These are phyloP conservation scores for Colletotrichum chlorophyti DNA, from an alignment of 2,329 filamentous ascomycete genomes.

Conservation along the genomic window DNA sequence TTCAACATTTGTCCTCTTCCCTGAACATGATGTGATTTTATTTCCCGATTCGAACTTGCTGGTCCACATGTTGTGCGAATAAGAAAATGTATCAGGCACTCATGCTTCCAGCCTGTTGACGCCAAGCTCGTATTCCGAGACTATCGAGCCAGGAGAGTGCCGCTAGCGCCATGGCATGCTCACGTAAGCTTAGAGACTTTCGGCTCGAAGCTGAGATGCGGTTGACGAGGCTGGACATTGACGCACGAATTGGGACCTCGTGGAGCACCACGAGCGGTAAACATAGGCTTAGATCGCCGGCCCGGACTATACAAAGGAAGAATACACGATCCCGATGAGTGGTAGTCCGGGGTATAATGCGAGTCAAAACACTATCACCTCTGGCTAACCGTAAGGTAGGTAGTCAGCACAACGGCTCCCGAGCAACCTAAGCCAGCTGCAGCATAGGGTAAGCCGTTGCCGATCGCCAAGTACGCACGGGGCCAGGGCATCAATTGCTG, in stretches of 20 bases:
- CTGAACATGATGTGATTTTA: no score
- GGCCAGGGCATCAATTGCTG: slow-evolving; percentile 6
- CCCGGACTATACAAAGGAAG: not conserved
- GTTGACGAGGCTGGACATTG: not conserved
- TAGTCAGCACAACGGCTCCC: not conserved
- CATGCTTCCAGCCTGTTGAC: not conserved
- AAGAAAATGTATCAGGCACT: not conserved
- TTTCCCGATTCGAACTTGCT: no score
- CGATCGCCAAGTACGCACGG: slow-evolving; percentile 12
- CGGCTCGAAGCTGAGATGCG: not conserved
- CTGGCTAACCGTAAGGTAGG: not conserved
- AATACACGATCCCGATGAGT: not conserved
- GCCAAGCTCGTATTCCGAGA: slow-evolving; percentile 19
- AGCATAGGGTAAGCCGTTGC: slow-evolving; percentile 1
- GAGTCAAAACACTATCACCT: not conserved
- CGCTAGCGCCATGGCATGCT: slow-evolving; percentile 18
- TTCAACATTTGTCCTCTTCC: no score
- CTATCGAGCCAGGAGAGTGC: no score
- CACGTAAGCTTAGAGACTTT: slow-evolving; percentile 12
- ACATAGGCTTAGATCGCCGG: not conserved
- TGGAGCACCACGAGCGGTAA: not conserved
- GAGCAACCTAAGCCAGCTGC: not conserved
- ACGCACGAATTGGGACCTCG: not conserved
- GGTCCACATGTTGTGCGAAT: not conserved
- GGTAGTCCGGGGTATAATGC: not conserved